Evolutionary conservation across 805 yeast genomes (phyloP), one percentile per base, ranked within the genome.

Genomic region (Wickerhamomyces xylosicus): DNA sequence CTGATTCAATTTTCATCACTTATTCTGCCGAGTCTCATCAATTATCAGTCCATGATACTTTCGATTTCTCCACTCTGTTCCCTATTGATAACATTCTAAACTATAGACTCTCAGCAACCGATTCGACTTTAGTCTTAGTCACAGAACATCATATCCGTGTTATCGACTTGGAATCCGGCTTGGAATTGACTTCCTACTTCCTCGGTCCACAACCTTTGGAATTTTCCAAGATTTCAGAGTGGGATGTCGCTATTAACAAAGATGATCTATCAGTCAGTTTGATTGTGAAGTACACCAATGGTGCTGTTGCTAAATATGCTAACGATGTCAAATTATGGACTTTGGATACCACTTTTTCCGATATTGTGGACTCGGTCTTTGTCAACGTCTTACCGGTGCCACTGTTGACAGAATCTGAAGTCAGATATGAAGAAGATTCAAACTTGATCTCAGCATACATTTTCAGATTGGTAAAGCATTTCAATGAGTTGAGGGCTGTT

Each of bases 321-420:
- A 53, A 54, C 29, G 37, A 33, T 11, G 27, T 39, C 14, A 8
- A 31, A 5, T 31, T 38, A 9, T 73, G 79, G 79, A 20, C 39
- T 2, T 60, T 64, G 42, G 75, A 72, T 49, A 70, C 64, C 46
- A 64, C 72, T 0, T 41, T 68, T 4, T 53, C 66, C 4, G 47
- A 61, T 22, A 57, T 69, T 3, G 48, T 50, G 5, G 66, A 66
- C n/a, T 57, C 59, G 20, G 41, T 54, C 5, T 45, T 65, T 17
- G 44, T 61, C 19, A 62, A 58, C 22, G 38, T 42, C 37, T 48
- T 16, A 15, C 42, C 25, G 40, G 59, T 41, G 36, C 46, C 25
- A 8, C 41, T 50, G 3, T 35, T 55, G 3, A 45, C 57, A 0
- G 44, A 44, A 2, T 57, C 56, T 27, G 65, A 63, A 16, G 35